These are phyloP conservation scores for Ajuga chamaepitys DNA, from an alignment of 257 asterid genomes.

Conservation along the genomic window DNA sequence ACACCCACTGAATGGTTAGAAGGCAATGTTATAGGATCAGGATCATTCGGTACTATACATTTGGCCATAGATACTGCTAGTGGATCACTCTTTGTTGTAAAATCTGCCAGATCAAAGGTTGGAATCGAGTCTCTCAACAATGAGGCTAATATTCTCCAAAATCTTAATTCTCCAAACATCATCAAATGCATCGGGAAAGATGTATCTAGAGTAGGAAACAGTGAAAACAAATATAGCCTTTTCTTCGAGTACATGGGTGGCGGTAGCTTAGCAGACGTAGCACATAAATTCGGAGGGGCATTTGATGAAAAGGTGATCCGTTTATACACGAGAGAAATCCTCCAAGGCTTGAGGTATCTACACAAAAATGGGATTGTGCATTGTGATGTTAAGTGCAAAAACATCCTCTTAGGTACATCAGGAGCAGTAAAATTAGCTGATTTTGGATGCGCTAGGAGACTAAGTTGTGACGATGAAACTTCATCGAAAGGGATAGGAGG, in stretches of 20 bases:
- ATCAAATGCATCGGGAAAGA: slow-evolving; percentile 40
- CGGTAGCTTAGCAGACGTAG: slow-evolving; percentile 45
- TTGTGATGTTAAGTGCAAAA: slow-evolving; percentile 52
- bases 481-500: slow-evolving; percentile 28
- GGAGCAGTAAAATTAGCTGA: slow-evolving; percentile 48
- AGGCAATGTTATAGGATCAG: slow-evolving; percentile 53
- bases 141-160: slow-evolving; percentile 41
- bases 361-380: slow-evolving; percentile 45
- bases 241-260: slow-evolving; percentile 58
- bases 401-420: slow-evolving; percentile 31
- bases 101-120: slow-evolving; percentile 33
- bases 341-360: slow-evolving; percentile 33
- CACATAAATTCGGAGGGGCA: slow-evolving; percentile 40
- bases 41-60: slow-evolving; percentile 43
- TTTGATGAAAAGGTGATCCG: slow-evolving; percentile 37
- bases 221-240: slow-evolving; percentile 19
- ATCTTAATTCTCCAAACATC: slow-evolving; percentile 36
- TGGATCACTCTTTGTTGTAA: slow-evolving; percentile 45
- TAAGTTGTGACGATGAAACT: not conserved
- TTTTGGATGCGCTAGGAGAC: slow-evolving; percentile 41
- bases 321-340: slow-evolving; percentile 41
- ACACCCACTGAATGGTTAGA: slow-evolving; percentile 37
- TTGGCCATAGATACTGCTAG: slow-evolving; percentile 41
- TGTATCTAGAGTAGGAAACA: slow-evolving; percentile 1
- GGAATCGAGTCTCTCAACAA: slow-evolving; percentile 38